A percentile compares a stretch with the other conserved stretches of the same genome.
phyloP scores from a whole-genome alignment of 345 rosid species.

The Salix caprea region DNA sequence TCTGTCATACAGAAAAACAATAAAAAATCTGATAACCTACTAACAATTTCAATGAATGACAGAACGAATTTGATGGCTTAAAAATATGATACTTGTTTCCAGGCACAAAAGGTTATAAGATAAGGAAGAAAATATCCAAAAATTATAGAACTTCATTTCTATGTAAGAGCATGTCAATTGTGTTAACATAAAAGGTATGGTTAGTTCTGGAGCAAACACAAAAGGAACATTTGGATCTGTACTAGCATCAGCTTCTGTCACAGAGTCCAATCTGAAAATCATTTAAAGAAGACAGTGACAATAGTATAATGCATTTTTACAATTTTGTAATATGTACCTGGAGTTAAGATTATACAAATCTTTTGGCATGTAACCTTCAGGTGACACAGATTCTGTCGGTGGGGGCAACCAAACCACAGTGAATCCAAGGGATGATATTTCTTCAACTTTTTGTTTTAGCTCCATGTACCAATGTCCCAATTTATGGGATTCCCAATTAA shows the following conservation, averaged over 20 bases:
- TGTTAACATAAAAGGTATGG: neutral
- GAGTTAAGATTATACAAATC: slow-evolving; percentile 87
- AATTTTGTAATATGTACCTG: slow-evolving; percentile 44
- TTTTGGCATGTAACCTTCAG: slow-evolving; percentile 98
- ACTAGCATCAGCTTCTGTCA: slow-evolving; percentile 1
- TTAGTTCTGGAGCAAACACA: neutral
- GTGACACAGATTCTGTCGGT: slow-evolving; percentile 94
- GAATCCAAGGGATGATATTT: slow-evolving; percentile 75
- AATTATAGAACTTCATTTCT: neutral
- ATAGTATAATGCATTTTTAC: neutral
- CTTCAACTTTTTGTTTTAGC: slow-evolving; percentile 63
- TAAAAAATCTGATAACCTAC: neutral
- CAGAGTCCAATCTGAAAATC: neutral
- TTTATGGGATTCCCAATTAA: slow-evolving; percentile 97
- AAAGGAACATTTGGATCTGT: neutral
- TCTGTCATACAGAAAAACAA: neutral
- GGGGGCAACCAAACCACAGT: slow-evolving; percentile 93
- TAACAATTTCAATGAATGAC: neutral
- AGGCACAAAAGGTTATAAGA: neutral
- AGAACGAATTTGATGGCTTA: neutral
- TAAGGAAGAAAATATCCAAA: neutral
- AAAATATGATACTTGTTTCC: neutral
- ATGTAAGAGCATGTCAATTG: neutral
- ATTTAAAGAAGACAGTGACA: neutral
- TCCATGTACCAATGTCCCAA: slow-evolving; percentile 82